phyloP scores from a whole-genome alignment of 2,329 filamentous ascomycete genomes.

The Plectosphaerella plurivora region DNA sequence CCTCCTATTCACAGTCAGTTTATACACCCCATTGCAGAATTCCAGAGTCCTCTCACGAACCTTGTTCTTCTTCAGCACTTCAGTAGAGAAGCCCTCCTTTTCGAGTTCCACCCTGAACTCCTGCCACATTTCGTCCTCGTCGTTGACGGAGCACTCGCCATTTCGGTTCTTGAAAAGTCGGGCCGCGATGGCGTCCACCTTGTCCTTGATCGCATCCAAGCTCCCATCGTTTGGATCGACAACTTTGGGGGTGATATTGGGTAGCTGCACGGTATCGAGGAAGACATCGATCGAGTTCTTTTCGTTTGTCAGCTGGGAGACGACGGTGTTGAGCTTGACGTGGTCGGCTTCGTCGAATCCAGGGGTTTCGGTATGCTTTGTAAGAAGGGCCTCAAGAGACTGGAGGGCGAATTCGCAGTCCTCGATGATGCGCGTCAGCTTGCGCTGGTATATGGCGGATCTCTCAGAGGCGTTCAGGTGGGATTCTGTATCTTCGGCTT shows the following conservation, averaged over 20 bases:
- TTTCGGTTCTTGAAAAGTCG: constrained; percentile 41
- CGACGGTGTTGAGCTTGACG: constrained; percentile 36
- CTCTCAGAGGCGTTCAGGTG: constrained; percentile 39
- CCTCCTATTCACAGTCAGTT: constrained; percentile 37
- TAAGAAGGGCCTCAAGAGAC: constrained; percentile 49
- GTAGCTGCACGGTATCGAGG: constrained; percentile 52
- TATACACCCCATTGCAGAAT: neutral
- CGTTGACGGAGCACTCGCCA: constrained; percentile 24
- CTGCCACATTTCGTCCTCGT: constrained; percentile 49
- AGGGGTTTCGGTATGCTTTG: constrained; percentile 32
- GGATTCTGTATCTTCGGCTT: constrained; percentile 53
- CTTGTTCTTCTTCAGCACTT: constrained; percentile 53
- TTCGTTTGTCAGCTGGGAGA: constrained; percentile 44
- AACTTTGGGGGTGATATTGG: constrained; percentile 29
- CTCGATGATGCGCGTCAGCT: constrained; percentile 47
- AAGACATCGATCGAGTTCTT: constrained; percentile 51
- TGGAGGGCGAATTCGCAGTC: constrained; percentile 51
- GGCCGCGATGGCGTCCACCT: constrained; percentile 53
- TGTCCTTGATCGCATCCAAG: constrained; percentile 53
- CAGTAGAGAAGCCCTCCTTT: constrained; percentile 51
- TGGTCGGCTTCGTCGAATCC: constrained; percentile 17
- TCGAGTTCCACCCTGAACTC: constrained; percentile 55
- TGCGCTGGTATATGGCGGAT: constrained; percentile 39
- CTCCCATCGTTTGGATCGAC: constrained; percentile 29
- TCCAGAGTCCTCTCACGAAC: constrained; percentile 28